Evolutionary conservation across 129 eudicot species (phyloP).

Genomic region (Silybum marianum): DNA sequence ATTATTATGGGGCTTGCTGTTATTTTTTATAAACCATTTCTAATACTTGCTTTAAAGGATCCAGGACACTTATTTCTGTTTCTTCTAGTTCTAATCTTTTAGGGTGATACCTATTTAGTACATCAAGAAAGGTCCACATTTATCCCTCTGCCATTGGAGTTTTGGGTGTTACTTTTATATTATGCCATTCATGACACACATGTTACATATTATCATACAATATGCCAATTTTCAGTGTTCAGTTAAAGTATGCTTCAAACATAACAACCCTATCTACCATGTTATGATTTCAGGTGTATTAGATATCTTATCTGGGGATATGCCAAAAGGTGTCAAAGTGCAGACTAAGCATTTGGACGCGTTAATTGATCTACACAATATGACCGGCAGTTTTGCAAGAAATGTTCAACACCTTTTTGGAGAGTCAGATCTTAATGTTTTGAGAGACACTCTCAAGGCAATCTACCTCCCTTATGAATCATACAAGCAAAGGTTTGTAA

Average conservation of each 20-base stretch:
- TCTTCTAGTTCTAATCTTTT: neutral
- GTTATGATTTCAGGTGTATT: conserved; percentile 64
- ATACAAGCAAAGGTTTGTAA: conserved; percentile 68
- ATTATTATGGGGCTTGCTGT: neutral
- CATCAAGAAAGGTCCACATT: neutral
- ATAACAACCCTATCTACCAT: conserved; percentile 16
- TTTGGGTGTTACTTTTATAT: conserved; percentile 3
- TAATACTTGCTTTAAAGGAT: neutral
- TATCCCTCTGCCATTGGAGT: neutral
- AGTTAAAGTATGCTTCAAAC: neutral
- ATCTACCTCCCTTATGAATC: conserved; percentile 86
- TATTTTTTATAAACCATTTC: neutral
- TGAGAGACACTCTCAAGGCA: conserved; percentile 78
- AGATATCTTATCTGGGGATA: conserved; percentile 88
- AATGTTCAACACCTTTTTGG: conserved; percentile 89
- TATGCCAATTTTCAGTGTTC: conserved; percentile 16
- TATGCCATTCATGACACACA: conserved; percentile 7
- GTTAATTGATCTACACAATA: conserved; percentile 78
- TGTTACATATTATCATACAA: conserved; percentile 18
- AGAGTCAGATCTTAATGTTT: conserved; percentile 76
- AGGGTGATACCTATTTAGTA: neutral
- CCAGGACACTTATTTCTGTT: neutral
- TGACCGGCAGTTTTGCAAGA: conserved; percentile 88
- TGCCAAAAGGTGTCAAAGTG: conserved; percentile 88
- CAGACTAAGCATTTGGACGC: conserved; percentile 87